Conservation (phyloP, 2,329 filamentous ascomycete species). For the Parafenestella ontariensis region DNA sequence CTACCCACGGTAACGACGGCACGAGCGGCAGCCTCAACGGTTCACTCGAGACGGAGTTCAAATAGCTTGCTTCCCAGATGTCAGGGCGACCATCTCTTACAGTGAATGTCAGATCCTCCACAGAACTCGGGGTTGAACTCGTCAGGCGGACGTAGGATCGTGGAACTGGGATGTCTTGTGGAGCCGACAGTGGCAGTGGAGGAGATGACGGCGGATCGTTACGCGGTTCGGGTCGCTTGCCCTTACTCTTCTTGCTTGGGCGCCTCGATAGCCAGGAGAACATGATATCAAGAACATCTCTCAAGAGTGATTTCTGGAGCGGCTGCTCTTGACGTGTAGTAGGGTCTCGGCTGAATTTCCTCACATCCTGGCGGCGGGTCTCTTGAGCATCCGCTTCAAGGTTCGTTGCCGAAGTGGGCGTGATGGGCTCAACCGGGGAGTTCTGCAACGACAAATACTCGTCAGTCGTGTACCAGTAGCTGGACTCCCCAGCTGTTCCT, state of each 20-base stretch:
- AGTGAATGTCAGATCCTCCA: neutral
- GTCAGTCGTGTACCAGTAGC: neutral
- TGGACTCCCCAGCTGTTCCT: neutral
- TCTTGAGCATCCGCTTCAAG: neutral
- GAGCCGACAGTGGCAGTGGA: neutral
- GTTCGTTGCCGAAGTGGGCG: neutral
- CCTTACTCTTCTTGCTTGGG: constrained; percentile 8
- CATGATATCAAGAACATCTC: constrained; percentile 1
- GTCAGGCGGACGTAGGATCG: neutral
- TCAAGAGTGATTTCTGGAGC: neutral
- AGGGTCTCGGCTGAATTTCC: neutral
- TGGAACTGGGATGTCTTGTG: neutral
- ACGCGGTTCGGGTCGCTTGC: constrained; percentile 3
- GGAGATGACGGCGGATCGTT: neutral
- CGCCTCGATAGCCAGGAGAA: constrained; percentile 2
- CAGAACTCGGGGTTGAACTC: neutral
- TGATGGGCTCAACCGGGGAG: neutral
- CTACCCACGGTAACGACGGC: neutral
- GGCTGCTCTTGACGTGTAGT: neutral
- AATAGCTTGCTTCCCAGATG: neutral
- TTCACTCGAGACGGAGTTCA: neutral
- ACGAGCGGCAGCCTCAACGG: neutral
- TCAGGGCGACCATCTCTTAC: too few relatives aligned
- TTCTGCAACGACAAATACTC: neutral
- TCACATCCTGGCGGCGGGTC: neutral